These are phyloP conservation scores for Hibiscus mutabilis DNA, from an alignment of 345 rosid genomes.

Conservation along the genomic window DNA sequence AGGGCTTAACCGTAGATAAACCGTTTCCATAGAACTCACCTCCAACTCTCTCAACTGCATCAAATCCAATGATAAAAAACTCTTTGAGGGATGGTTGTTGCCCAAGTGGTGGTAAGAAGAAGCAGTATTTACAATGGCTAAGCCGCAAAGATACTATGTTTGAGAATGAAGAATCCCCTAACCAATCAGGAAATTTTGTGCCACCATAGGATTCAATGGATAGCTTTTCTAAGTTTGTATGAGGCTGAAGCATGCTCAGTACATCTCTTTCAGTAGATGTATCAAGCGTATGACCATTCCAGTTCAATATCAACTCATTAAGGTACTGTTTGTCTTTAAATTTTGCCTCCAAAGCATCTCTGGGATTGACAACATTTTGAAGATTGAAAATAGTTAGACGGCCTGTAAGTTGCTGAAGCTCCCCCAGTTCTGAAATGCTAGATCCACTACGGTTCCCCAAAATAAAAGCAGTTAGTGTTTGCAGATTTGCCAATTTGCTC, in stretches of 20 bases:
- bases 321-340: slow-evolving; percentile 14
- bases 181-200: slow-evolving; percentile 21
- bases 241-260: slow-evolving; percentile 20
- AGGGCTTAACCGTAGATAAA: slow-evolving; percentile 2
- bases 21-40: slow-evolving; percentile 17
- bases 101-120: slow-evolving; percentile 26
- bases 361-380: slow-evolving; percentile 17
- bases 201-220: slow-evolving; percentile 19
- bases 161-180: slow-evolving; percentile 20
- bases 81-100: slow-evolving; percentile 21
- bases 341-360: slow-evolving; percentile 15
- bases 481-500: slow-evolving; percentile 14
- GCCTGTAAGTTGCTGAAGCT: slow-evolving; percentile 14
- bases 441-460: slow-evolving; percentile 15
- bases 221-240: slow-evolving; percentile 12
- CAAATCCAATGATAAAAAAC: slow-evolving; percentile 17
- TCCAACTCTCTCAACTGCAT: slow-evolving; percentile 16
- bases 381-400: slow-evolving; percentile 8
- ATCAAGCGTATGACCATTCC: slow-evolving; percentile 11
- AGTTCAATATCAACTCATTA: slow-evolving; percentile 9
- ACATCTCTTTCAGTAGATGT: slow-evolving; percentile 8
- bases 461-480: slow-evolving; percentile 6
- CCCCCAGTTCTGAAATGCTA: slow-evolving; percentile 12
- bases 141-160: slow-evolving; percentile 11
- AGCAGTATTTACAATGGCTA: slow-evolving; percentile 12